phyloP scores from a whole-genome alignment of 225 moss, liverwort and hornwort species.

The Sphagnum contortum region DNA sequence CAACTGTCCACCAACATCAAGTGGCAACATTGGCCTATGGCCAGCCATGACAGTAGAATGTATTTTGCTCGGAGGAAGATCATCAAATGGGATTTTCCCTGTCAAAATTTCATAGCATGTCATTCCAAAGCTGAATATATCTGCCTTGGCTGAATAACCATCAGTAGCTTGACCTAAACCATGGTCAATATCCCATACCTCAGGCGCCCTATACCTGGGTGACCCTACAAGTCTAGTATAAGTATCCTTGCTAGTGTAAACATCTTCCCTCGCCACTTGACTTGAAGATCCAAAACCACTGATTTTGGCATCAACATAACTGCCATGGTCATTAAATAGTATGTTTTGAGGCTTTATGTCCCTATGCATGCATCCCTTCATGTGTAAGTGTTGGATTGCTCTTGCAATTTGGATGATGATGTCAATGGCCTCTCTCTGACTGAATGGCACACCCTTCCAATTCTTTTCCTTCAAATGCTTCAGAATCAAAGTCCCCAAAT shows the following conservation, averaged over 20 bases:
- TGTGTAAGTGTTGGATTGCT: slow-evolving; percentile 19
- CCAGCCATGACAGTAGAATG: slow-evolving; percentile 14
- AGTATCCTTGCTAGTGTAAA: slow-evolving; percentile 3
- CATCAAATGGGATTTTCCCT: slow-evolving; percentile 19
- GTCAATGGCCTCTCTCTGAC: slow-evolving; percentile 11
- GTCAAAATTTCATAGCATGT: slow-evolving; percentile 24
- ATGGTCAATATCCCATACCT: slow-evolving; percentile 3
- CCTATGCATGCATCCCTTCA: slow-evolving; percentile 4
- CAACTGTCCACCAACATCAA: neutral
- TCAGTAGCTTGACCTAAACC: no score
- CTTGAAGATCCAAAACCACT: slow-evolving; percentile 11
- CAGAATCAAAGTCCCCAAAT: slow-evolving; percentile 9
- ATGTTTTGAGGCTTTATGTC: slow-evolving; percentile 30
- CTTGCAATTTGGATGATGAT: slow-evolving; percentile 26
- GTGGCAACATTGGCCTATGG: slow-evolving; percentile 2
- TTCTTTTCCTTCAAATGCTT: no score
- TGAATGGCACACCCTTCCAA: neutral
- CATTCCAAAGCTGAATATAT: slow-evolving; percentile 27
- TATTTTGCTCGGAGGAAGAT: no score
- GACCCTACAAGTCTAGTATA: neutral
- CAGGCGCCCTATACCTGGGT: slow-evolving; percentile 14
- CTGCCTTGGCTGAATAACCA: neutral
- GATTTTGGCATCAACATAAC: slow-evolving; percentile 15
- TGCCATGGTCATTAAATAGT: slow-evolving; percentile 8
- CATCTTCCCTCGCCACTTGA: slow-evolving; percentile 8